Evolutionary conservation across 148 eudicot genomes (phyloP).

Genomic region (Salicornia ramosissima): DNA sequence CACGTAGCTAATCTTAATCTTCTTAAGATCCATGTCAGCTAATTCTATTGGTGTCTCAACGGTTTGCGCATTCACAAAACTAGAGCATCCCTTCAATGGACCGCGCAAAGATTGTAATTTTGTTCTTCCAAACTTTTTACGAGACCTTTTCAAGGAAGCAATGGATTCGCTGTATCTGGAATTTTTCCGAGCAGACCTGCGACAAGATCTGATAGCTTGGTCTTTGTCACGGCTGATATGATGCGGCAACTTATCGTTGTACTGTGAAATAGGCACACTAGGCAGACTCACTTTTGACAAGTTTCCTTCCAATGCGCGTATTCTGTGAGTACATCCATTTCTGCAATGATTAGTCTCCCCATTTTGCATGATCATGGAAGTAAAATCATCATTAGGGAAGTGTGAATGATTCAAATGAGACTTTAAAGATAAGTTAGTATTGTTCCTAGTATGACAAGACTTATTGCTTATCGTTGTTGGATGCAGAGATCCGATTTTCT

Average conservation of each 20-base stretch:
- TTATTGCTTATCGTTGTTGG: neutral
- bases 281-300: constrained; percentile 15
- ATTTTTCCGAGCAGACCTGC: constrained; percentile 36
- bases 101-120: constrained; percentile 3
- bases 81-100: constrained; percentile 15
- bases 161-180: constrained; percentile 32
- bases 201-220: constrained; percentile 23
- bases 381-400: constrained; percentile 11
- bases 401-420: constrained; percentile 11
- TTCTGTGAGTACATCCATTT: constrained; percentile 42
- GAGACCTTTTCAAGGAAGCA: constrained; percentile 24
- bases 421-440: constrained; percentile 1
- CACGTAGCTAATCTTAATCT: constrained; percentile 1
- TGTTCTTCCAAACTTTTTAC: constrained; percentile 18
- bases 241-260: constrained; percentile 6
- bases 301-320: constrained; percentile 34
- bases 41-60: constrained; percentile 11
- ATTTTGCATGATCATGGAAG: constrained; percentile 25
- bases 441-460: constrained; percentile 9
- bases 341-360: constrained; percentile 31
- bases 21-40: constrained; percentile 16
- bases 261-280: constrained; percentile 9
- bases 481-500: constrained; percentile 4
- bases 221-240: constrained; percentile 6
- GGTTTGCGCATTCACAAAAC: constrained; percentile 14